These are phyloP conservation scores for Apiospora arundinis DNA, from an alignment of 2,329 filamentous ascomycete species.

Conservation along the genomic window DNA sequence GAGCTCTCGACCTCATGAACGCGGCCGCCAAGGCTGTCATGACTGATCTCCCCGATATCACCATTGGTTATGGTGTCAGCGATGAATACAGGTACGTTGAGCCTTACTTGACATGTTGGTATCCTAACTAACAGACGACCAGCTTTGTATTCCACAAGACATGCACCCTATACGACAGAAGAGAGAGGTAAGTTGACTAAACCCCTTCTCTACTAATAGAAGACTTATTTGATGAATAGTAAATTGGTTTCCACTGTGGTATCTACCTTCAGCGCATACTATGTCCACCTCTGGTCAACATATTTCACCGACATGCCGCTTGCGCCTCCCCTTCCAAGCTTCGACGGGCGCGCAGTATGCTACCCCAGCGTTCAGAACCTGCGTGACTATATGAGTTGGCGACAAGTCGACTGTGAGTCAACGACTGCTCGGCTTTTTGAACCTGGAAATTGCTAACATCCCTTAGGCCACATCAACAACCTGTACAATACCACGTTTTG, in stretches of 20 bases:
- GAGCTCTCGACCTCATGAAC: conserved; percentile 94
- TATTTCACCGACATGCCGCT: conserved; percentile 77
- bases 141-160: conserved; percentile 91
- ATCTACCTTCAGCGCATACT: conserved; percentile 92
- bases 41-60: conserved; percentile 81
- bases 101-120: neutral
- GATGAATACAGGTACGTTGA: conserved; percentile 80
- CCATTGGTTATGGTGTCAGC: conserved; percentile 89
- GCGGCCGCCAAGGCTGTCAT: conserved; percentile 85
- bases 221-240: conserved; percentile 49
- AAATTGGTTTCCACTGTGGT: conserved; percentile 92
- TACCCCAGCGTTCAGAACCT: conserved; percentile 86
- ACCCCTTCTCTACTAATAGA: neutral
- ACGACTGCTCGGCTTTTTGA: neutral
- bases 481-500: conserved; percentile 98
- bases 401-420: conserved; percentile 90
- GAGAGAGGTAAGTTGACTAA: conserved; percentile 67
- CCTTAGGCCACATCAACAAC: conserved; percentile 91
- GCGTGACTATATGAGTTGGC: conserved; percentile 95
- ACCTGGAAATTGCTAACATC: conserved; percentile 30
- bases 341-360: conserved; percentile 89
- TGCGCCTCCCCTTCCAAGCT: conserved; percentile 79
- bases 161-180: conserved; percentile 82
- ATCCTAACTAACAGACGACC: neutral
- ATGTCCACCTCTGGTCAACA: conserved; percentile 79